Evolutionary conservation across 306 rosid genomes (phyloP).

Genomic region (Cucurbita ficifolia): DNA sequence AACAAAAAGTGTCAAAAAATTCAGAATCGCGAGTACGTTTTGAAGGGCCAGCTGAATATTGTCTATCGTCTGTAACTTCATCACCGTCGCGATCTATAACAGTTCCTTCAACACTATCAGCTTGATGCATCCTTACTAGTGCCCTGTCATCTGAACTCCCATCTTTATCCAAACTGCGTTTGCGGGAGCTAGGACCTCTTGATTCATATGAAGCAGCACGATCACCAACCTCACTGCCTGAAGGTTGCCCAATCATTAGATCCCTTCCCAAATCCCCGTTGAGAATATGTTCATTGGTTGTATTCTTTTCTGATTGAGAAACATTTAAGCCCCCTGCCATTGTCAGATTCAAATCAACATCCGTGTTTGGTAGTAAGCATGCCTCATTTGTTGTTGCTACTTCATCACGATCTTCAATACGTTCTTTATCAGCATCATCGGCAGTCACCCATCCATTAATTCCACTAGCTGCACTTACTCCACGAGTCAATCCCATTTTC

Average conservation of each 20-base stretch:
- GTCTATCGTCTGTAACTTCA: slow-evolving; percentile 81
- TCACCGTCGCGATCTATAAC: slow-evolving; percentile 50
- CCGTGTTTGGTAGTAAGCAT: slow-evolving; percentile 29
- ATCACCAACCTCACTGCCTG: slow-evolving; percentile 97
- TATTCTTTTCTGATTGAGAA: slow-evolving; percentile 48
- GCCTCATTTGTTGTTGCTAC: slow-evolving; percentile 73
- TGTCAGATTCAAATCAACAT: slow-evolving; percentile 83
- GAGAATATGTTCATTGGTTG: slow-evolving; percentile 44
- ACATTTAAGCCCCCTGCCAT: slow-evolving; percentile 67
- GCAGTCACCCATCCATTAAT: slow-evolving; percentile 91
- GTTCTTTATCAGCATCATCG: slow-evolving; percentile 80
- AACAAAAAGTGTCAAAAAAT: slow-evolving; percentile 53
- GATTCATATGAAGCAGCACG: slow-evolving; percentile 95
- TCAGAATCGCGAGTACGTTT: slow-evolving; percentile 84
- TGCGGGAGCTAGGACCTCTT: slow-evolving; percentile 94
- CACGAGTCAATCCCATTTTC: slow-evolving; percentile 94
- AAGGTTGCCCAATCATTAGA: slow-evolving; percentile 87
- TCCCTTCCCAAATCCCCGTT: slow-evolving; percentile 95
- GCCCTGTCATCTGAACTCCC: slow-evolving; percentile 79
- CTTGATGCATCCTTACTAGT: slow-evolving; percentile 66
- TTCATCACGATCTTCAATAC: slow-evolving; percentile 85
- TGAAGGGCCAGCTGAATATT: slow-evolving; percentile 86
- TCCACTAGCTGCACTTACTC: slow-evolving; percentile 98
- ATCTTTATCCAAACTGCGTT: slow-evolving; percentile 73
- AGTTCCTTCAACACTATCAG: slow-evolving; percentile 96